A percentile compares a stretch with the other conserved stretches of the same genome.
phyloP scores from a whole-genome alignment of 2,329 filamentous ascomycete genomes.

The Fusarium zealandicum region DNA sequence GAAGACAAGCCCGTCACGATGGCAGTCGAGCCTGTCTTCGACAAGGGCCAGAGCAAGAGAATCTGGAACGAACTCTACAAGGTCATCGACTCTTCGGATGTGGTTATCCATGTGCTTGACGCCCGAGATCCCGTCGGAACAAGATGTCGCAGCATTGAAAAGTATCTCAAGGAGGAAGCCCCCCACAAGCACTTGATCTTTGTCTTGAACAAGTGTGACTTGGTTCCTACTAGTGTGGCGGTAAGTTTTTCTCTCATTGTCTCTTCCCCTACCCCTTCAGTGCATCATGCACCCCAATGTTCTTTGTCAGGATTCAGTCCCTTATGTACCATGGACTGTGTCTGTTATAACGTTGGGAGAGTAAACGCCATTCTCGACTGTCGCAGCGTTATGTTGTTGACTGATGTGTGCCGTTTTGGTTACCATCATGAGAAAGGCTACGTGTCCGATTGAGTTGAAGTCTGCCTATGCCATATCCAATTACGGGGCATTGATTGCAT shows the following conservation, averaged over 20 bases:
- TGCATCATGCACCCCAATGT: constrained; percentile 62
- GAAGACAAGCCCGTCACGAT: constrained; percentile 56
- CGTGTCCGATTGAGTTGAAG: constrained; percentile 98
- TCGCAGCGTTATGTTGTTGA: constrained; percentile 53
- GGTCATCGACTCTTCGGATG: constrained; percentile 94
- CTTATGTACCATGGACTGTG: constrained; percentile 75
- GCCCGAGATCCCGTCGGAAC: constrained; percentile 90
- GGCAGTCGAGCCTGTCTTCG: constrained; percentile 87
- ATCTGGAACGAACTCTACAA: constrained; percentile 98
- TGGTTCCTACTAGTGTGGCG: constrained; percentile 90
- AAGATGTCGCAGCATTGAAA: constrained; percentile 78
- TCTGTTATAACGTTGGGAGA: constrained; percentile 99
- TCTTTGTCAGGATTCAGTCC: constrained; percentile 84
- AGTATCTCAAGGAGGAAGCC: constrained; percentile 91
- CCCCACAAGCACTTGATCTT: constrained; percentile 87
- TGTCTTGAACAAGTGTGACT: constrained; percentile 64
- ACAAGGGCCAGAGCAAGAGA: constrained; percentile 91
- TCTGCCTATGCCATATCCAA: constrained; percentile 67
- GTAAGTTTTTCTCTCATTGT: constrained; percentile 69
- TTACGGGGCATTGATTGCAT: constrained; percentile 67
- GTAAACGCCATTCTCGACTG: constrained; percentile 63
- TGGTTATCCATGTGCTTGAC: constrained; percentile 93
- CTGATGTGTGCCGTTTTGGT: constrained; percentile 91
- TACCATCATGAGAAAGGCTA: constrained; percentile 74
- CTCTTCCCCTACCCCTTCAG: constrained; percentile 48